Conservation (phyloP, 495 filamentous ascomycete species). For the Ramalina peruviana region DNA sequence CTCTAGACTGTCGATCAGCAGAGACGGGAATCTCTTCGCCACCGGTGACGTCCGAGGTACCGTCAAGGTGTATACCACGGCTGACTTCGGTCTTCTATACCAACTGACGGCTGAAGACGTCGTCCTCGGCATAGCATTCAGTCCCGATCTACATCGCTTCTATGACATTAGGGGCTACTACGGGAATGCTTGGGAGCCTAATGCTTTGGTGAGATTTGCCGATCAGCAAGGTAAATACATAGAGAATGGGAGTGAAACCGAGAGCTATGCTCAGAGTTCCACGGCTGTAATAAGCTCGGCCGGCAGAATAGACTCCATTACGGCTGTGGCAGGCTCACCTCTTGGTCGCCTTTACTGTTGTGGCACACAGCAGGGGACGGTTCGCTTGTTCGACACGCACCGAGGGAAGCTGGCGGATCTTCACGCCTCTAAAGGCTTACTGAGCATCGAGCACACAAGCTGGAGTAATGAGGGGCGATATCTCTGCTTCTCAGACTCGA, state of each 20-base stretch:
- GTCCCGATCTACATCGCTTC: conserved; percentile 16
- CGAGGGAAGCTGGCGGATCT: conserved; percentile 10
- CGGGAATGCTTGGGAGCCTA: conserved; percentile 20
- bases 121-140: conserved; percentile 16
- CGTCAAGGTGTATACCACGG: conserved; percentile 13
- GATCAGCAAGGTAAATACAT: conserved; percentile 13
- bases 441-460: conserved; percentile 17
- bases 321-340: conserved; percentile 11
- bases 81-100: conserved; percentile 14
- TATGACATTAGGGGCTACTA: conserved; percentile 20
- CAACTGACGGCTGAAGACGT: conserved; percentile 11
- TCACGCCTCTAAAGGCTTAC: conserved; percentile 4
- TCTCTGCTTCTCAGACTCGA: conserved; percentile 15
- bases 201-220: conserved; percentile 13
- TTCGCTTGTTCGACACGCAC: conserved; percentile 11
- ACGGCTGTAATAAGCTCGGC: conserved; percentile 1
- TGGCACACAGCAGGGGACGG: conserved; percentile 14
- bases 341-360: conserved; percentile 14
- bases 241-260: conserved; percentile 9
- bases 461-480: conserved; percentile 16
- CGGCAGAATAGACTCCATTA: conserved; percentile 13
- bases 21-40: conserved; percentile 16
- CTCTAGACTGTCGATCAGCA: conserved; percentile 14
- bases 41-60: conserved; percentile 17
- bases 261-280: conserved; percentile 8